Evolutionary conservation across 306 rosid species (phyloP), one percentile per base, ranked within the genome.

Genomic region (Gillenia trifoliata): DNA sequence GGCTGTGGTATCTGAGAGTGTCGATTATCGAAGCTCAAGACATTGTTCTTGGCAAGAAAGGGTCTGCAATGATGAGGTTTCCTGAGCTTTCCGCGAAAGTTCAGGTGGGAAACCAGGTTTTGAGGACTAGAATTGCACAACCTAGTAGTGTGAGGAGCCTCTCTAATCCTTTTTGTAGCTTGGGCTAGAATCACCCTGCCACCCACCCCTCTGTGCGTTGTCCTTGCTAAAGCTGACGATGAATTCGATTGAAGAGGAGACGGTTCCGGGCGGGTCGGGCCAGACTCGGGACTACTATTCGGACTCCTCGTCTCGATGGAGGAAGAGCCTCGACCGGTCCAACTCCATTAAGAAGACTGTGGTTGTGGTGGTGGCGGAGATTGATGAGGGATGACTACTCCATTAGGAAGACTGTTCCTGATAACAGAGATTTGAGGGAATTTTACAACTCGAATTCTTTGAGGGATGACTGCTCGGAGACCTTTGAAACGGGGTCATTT

Each of bases 291-390:
- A 92, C 71, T 94, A 94, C 67, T 94, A 92, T 70, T 83, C 87
- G 9, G 98, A 91, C 79, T 90, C 97, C 8, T 85, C 95, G 1
- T 79, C 95, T 0, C 74, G 96, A 52, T 87, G 99, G 74, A 85
- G 97, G 83, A 92, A 83, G 75, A 94, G 98, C 49, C 93, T 94
- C 11, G 99, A 94, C 70, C 68, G 97, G 83, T 94, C 99, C 67
- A 94, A 78, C 82, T 94, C 99, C 9, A 88, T 94, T 16, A 57
- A 96, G 81, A 94, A 88, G 78, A 90, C 97, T 10, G 99, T 96
- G 0, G 97, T 93, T 56, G 99, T 96, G 1, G 96, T 92, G 67
- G 96, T 94, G 79, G 97, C 96, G 2, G 99, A 94, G 72, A 88
- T 92, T 74, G 97, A 94, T 56, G 99, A 94, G n/a, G n/a, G 38